Conservation (phyloP, 2,329 filamentous ascomycete species). For the Colletotrichum neosansevieriae region DNA sequence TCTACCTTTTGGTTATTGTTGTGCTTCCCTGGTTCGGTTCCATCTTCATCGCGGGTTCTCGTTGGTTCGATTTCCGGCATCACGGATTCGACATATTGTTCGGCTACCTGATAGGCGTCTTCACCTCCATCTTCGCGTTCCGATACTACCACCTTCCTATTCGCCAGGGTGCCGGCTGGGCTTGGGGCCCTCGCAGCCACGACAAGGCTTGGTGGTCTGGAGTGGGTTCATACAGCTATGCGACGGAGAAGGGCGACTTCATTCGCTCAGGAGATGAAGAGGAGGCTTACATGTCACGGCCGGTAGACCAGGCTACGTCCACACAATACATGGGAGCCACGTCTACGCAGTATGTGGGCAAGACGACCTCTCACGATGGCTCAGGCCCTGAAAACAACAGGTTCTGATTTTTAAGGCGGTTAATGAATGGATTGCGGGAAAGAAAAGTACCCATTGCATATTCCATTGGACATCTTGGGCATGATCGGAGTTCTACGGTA, state of each 20-base stretch:
- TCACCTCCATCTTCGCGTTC: constrained; percentile 80
- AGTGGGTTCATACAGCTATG: constrained; percentile 71
- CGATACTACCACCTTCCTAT: constrained; percentile 89
- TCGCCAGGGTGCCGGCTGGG: constrained; percentile 84
- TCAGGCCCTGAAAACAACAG: constrained; percentile 22
- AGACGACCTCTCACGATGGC: constrained; percentile 25
- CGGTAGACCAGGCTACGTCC: constrained; percentile 26
- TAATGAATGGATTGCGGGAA: background rate
- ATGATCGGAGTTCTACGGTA: constrained; percentile 38
- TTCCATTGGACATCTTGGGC: constrained; percentile 22
- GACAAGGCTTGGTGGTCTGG: constrained; percentile 84
- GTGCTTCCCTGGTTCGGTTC: constrained; percentile 79
- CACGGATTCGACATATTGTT: constrained; percentile 93
- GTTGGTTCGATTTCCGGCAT: constrained; percentile 90
- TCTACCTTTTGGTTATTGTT: constrained; percentile 79
- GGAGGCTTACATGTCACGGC: constrained; percentile 41
- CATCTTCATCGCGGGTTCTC: constrained; percentile 85
- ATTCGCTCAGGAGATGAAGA: constrained; percentile 47
- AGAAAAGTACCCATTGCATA: constrained; percentile 6
- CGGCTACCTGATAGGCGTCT: constrained; percentile 82
- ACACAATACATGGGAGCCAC: constrained; percentile 9
- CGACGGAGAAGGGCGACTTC: constrained; percentile 54
- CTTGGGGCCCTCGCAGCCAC: constrained; percentile 83
- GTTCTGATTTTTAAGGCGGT: constrained; percentile 15
- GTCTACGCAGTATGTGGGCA: constrained; percentile 31